Evolutionary conservation across 2,329 filamentous ascomycete species (phyloP).

Genomic region (Diaporthe amygdali): DNA sequence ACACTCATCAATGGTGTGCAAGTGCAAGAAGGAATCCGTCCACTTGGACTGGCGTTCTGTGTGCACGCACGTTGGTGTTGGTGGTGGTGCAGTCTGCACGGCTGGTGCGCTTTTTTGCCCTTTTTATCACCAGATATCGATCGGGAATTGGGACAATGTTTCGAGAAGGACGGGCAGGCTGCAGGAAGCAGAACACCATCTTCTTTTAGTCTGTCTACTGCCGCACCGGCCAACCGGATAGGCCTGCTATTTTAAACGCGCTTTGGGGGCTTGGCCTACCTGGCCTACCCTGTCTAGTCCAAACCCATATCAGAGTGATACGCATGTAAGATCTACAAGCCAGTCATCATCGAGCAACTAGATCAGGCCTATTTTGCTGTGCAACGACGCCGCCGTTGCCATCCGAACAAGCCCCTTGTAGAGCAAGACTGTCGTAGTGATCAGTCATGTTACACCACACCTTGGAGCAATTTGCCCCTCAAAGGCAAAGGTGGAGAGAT

Average conservation of each 20-base stretch:
- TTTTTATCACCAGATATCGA: neutral
- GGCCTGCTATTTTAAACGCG: conserved; percentile 1
- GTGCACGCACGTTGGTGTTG: neutral
- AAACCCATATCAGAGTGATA: neutral
- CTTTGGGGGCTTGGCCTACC: conserved; percentile 1
- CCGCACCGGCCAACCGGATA: neutral
- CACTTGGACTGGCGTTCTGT: neutral
- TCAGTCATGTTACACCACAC: neutral
- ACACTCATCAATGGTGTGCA: neutral
- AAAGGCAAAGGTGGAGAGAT: neutral
- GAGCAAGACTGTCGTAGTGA: neutral
- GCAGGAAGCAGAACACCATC: neutral
- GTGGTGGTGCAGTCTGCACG: neutral
- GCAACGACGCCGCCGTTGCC: neutral
- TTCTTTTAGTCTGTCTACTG: neutral
- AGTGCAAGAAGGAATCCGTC: neutral
- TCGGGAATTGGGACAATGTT: neutral
- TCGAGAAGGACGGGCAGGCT: neutral
- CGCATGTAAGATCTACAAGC: neutral
- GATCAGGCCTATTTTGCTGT: neutral
- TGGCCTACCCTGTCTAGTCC: neutral
- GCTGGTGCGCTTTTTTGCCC: neutral
- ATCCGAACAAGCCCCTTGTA: neutral
- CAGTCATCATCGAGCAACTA: neutral
- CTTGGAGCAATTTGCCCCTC: neutral